Conservation (phyloP, 1,284 basidiomycete genomes). For the Ceratobasidium sp. region DNA sequence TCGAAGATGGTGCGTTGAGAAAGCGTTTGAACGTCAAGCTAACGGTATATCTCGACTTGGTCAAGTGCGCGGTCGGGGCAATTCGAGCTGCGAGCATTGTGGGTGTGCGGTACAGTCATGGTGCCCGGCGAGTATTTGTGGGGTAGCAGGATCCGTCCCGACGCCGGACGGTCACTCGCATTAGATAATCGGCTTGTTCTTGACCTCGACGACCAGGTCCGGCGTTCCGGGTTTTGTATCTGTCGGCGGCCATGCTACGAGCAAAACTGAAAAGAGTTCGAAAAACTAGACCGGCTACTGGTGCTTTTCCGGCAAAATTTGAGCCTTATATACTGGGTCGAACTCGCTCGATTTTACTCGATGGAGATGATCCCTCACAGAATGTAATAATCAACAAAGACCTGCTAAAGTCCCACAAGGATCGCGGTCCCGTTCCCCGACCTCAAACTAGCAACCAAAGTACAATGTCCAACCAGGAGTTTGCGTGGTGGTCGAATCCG, state of each 20-base stretch:
- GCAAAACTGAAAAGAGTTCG: neutral
- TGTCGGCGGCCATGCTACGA: neutral
- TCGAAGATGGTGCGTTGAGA: constrained; percentile 23
- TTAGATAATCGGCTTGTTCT: neutral
- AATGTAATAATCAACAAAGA: constrained; percentile 32
- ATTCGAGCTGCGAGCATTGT: constrained; percentile 26
- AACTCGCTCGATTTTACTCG: constrained; percentile 22
- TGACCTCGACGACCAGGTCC: neutral
- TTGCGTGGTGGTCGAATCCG: constrained; percentile 33
- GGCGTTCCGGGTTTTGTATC: neutral
- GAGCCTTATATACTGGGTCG: constrained; percentile 11
- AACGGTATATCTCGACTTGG: neutral
- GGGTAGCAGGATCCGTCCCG: constrained; percentile 26
- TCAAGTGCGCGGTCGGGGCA: neutral
- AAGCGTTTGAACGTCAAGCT: constrained; percentile 2
- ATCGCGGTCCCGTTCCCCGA: neutral
- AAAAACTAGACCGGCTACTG: neutral
- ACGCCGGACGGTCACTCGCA: constrained; percentile 6
- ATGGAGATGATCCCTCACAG: constrained; percentile 16
- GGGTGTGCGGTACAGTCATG: neutral
- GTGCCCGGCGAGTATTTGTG: neutral
- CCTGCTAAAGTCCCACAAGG: constrained; percentile 16
- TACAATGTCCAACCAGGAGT: constrained; percentile 18
- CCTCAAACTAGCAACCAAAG: neutral
- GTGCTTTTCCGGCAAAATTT: neutral